Conservation (phyloP, 805 yeast genomes). For the Wickerhamiella alocasiicola region DNA sequence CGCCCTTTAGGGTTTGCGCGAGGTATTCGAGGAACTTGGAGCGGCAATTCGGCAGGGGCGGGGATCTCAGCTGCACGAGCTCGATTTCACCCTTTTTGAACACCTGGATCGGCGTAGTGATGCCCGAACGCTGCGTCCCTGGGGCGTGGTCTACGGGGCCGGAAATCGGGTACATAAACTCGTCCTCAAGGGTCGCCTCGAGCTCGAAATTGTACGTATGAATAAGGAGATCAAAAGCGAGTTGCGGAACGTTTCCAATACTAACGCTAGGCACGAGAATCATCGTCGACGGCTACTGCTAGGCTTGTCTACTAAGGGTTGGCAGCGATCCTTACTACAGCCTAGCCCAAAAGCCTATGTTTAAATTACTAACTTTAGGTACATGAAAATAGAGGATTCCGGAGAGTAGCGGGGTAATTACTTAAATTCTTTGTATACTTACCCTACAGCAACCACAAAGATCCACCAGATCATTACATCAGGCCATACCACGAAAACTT, state of each 20-base stretch:
- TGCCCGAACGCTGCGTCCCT: constrained; percentile 26
- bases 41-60: constrained; percentile 28
- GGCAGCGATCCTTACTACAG: too few relatives aligned
- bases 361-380: too few relatives aligned
- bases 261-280: constrained; percentile 66
- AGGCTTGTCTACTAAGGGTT: too few relatives aligned
- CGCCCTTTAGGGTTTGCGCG: constrained; percentile 21
- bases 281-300: constrained; percentile 16
- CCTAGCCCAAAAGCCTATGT: too few relatives aligned
- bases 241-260: constrained; percentile 82
- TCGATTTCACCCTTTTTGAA: constrained; percentile 17
- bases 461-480: too few relatives aligned
- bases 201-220: constrained; percentile 45
- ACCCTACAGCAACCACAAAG: too few relatives aligned
- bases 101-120: constrained; percentile 56
- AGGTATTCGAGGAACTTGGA: constrained; percentile 40
- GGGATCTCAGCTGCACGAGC: constrained; percentile 7
- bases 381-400: too few relatives aligned
- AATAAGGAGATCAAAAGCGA: constrained; percentile 59
- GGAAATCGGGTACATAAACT: constrained; percentile 63
- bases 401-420: too few relatives aligned
- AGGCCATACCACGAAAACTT: too few relatives aligned
- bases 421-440: too few relatives aligned
- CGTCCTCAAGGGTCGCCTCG: constrained; percentile 46
- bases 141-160: constrained; percentile 58